Percentiles rank a stretch among this genome's conserved stretches.
Conservation (phyloP, 495 filamentous ascomycete species). For the Penicillium subrubescens region DNA sequence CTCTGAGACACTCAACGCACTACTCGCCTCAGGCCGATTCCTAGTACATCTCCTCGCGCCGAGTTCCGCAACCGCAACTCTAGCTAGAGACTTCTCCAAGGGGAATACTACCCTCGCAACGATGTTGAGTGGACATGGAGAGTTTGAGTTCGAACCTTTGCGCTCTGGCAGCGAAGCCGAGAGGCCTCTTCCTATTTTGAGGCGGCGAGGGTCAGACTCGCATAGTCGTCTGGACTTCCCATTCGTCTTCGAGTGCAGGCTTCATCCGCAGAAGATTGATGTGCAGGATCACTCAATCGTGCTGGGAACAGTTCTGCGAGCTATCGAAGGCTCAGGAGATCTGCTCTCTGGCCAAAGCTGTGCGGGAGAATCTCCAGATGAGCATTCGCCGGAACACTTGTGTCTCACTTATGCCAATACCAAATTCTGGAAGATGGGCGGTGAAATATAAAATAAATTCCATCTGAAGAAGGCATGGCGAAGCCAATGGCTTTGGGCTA, state of each 20-base stretch:
- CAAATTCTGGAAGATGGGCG: conserved; percentile 49
- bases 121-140: conserved; percentile 33
- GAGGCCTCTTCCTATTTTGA: conserved; percentile 36
- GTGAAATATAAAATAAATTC: conserved; percentile 26
- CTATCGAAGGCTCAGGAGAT: conserved; percentile 14
- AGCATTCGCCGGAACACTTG: conserved; percentile 24
- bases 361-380: conserved; percentile 4
- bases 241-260: conserved; percentile 44
- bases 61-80: conserved; percentile 28
- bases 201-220: conserved; percentile 16
- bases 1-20: conserved; percentile 68
- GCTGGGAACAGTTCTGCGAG: conserved; percentile 38
- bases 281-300: conserved; percentile 50
- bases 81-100: conserved; percentile 48
- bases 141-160: conserved; percentile 41
- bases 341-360: conserved; percentile 4
- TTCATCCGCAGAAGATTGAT: conserved; percentile 40
- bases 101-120: conserved; percentile 38
- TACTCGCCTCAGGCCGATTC: conserved; percentile 50
- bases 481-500: neutral
- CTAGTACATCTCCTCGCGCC: conserved; percentile 46
- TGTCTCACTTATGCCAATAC: conserved; percentile 51
- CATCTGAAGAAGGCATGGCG: neutral
- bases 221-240: conserved; percentile 31
- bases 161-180: neutral